These are phyloP conservation scores for Metschnikowia lochheadii DNA, from an alignment of 805 yeast species.

Conservation along the genomic window DNA sequence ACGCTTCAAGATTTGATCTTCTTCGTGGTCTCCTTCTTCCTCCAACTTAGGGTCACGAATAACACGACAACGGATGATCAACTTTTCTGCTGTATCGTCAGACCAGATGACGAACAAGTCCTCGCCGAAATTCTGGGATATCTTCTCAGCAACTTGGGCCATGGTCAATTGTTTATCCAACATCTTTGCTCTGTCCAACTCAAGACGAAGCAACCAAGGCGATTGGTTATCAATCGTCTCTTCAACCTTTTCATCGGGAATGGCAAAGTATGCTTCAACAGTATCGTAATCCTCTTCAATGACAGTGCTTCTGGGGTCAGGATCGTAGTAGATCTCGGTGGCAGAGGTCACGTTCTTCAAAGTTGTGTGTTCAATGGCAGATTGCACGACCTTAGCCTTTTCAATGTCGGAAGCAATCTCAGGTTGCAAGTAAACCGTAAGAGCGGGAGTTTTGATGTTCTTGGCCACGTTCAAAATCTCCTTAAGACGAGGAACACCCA, in stretches of 20 bases:
- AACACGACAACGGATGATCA: slow-evolving; percentile 96
- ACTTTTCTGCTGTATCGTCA: slow-evolving; percentile 96
- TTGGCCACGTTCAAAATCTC: slow-evolving; percentile 98
- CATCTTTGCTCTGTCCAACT: slow-evolving; percentile 98
- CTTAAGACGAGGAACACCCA: slow-evolving; percentile 99
- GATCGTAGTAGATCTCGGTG: slow-evolving; percentile 95
- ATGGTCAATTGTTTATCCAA: slow-evolving; percentile 95
- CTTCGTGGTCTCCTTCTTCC: slow-evolving; percentile 93
- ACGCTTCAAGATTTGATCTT: slow-evolving; percentile 92
- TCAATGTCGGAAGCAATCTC: slow-evolving; percentile 86
- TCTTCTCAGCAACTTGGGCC: slow-evolving; percentile 97
- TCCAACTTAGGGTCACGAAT: slow-evolving; percentile 95
- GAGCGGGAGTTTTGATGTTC: slow-evolving; percentile 98
- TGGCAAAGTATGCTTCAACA: slow-evolving; percentile 93
- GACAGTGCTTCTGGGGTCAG: slow-evolving; percentile 96
- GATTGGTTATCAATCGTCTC: slow-evolving; percentile 91
- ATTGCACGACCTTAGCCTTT: slow-evolving; percentile 89
- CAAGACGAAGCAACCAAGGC: slow-evolving; percentile 96
- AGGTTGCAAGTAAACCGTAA: slow-evolving; percentile 85
- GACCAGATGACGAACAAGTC: slow-evolving; percentile 98
- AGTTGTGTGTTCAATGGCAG: slow-evolving; percentile 95
- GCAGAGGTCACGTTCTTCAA: slow-evolving; percentile 94
- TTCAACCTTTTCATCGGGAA: slow-evolving; percentile 97
- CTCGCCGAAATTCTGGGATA: slow-evolving; percentile 86
- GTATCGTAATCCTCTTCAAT: slow-evolving; percentile 96